phyloP scores from a whole-genome alignment of 306 rosid genomes.

The Quercus variabilis region DNA sequence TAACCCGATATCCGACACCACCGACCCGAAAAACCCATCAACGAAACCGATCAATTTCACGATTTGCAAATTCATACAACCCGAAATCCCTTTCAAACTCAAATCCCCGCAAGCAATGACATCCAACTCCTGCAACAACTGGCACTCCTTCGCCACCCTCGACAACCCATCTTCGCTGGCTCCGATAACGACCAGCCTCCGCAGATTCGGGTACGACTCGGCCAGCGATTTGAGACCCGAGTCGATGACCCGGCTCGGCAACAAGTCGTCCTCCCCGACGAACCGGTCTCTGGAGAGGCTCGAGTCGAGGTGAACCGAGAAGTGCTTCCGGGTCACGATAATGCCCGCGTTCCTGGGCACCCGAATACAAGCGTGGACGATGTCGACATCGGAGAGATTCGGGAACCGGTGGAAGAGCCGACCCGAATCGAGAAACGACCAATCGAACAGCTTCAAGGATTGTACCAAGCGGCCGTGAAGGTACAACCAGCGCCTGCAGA shows the following conservation, averaged over 20 bases:
- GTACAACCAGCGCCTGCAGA: slow-evolving; percentile 90
- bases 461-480: slow-evolving; percentile 73
- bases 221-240: slow-evolving; percentile 59
- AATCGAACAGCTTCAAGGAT: slow-evolving; percentile 57
- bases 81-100: slow-evolving; percentile 73
- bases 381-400: slow-evolving; percentile 61
- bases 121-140: slow-evolving; percentile 73
- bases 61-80: slow-evolving; percentile 65
- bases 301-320: slow-evolving; percentile 46
- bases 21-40: slow-evolving; percentile 49
- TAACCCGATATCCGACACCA: slow-evolving; percentile 76
- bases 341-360: slow-evolving; percentile 47
- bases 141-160: slow-evolving; percentile 74
- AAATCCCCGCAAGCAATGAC: slow-evolving; percentile 76
- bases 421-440: slow-evolving; percentile 79
- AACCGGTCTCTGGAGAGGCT: slow-evolving; percentile 26
- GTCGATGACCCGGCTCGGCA: slow-evolving; percentile 66
- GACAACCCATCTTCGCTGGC: slow-evolving; percentile 75
- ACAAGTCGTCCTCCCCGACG: slow-evolving; percentile 40
- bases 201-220: slow-evolving; percentile 73
- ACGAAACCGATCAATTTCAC: slow-evolving; percentile 57
- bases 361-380: slow-evolving; percentile 51
- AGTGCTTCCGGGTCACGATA: slow-evolving; percentile 37
- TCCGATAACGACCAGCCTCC: slow-evolving; percentile 60
- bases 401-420: slow-evolving; percentile 65